Evolutionary conservation across 208 protist genomes (phyloP).

Genomic region (Lotmaria passim): DNA sequence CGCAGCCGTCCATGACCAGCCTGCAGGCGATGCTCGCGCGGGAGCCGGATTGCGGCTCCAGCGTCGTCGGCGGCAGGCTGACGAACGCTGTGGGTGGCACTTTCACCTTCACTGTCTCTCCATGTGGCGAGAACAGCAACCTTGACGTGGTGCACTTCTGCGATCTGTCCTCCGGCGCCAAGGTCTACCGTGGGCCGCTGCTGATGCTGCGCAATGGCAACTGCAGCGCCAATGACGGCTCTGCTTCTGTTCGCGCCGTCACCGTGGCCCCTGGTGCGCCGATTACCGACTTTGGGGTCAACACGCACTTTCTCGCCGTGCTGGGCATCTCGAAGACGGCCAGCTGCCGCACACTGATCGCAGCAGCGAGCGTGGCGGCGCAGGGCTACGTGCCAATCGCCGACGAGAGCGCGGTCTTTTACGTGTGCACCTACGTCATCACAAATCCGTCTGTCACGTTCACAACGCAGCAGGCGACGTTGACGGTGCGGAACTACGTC

Average conservation of each 20-base stretch:
- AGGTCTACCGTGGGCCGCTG: conserved; percentile 31
- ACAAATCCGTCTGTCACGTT: conserved; percentile 31
- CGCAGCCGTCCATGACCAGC: conserved; percentile 17
- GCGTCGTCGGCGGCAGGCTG: not conserved
- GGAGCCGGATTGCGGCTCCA: not conserved
- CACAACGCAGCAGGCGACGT: conserved; percentile 41
- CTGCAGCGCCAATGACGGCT: conserved; percentile 18
- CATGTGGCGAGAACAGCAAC: conserved; percentile 16
- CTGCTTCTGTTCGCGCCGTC: conserved; percentile 34
- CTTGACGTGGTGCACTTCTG: conserved; percentile 16
- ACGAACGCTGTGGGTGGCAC: not conserved
- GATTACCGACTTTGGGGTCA: conserved; percentile 50
- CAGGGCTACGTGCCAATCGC: conserved; percentile 38
- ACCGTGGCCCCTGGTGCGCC: conserved; percentile 30
- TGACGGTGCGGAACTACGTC: conserved; percentile 44
- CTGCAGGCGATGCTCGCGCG: conserved; percentile 20
- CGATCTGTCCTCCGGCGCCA: conserved; percentile 22
- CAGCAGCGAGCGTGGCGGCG: conserved; percentile 9
- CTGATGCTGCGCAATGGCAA: conserved; percentile 18
- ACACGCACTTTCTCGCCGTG: conserved; percentile 28
- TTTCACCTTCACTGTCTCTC: conserved; percentile 7
- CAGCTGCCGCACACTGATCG: conserved; percentile 21
- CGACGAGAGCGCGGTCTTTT: conserved; percentile 40
- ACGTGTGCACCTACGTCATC: conserved; percentile 46
- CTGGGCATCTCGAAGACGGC: conserved; percentile 29